Base-by-base conservation (phyloP, 1,139 yeast species). In the Geotrichum cucujoidarum region DNA sequence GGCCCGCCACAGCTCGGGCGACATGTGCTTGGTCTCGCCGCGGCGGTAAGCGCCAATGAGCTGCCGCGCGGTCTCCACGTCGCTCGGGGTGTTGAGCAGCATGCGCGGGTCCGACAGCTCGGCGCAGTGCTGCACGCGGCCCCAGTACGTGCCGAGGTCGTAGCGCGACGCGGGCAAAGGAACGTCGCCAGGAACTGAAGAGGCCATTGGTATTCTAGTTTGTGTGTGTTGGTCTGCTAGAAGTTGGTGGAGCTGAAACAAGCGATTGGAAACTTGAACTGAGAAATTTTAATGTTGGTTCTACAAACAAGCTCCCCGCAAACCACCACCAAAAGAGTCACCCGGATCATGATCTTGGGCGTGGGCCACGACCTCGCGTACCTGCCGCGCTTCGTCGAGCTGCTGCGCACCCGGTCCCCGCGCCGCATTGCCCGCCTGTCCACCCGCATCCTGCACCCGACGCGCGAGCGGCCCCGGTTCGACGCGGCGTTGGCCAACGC, bases 61-160 rank as follows among this genome's bases (percentile, higher is more conserved):
- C 65, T 1, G 74, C 68, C 22, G 76, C 75, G 97, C 88, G 13
- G 66, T 60, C 45, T 74, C 78, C 38, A 92, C 76, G 54, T 86
- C 89, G 6, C 68, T 62, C 4, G 78, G 60, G 1, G 94, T 78
- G 58, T 84, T 86, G 49, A 92, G 71, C 47, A 92, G 73, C 92
- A 88, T 92, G 63, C 62, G 72, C 20, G 97, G 98, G 61, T 89
- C 96, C 1, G 95, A 82, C 50, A 92, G 84, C 56, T 84, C 95
- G 10, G 95, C 89, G 67, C 96, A 87, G 64, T 92, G 97, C 63
- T 80, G 78, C 46, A 92, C 97, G 59, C 98, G 77, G 13, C 98
- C 98, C 83, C 86, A 77, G 67, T 92, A 92, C 0, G 96, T 80
- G 50, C 76, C 60, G 37, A 90, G 71, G 65, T 92, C 95, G 66